phyloP scores from a whole-genome alignment of 23 red algal species.

The Rhodosorus marinus region DNA sequence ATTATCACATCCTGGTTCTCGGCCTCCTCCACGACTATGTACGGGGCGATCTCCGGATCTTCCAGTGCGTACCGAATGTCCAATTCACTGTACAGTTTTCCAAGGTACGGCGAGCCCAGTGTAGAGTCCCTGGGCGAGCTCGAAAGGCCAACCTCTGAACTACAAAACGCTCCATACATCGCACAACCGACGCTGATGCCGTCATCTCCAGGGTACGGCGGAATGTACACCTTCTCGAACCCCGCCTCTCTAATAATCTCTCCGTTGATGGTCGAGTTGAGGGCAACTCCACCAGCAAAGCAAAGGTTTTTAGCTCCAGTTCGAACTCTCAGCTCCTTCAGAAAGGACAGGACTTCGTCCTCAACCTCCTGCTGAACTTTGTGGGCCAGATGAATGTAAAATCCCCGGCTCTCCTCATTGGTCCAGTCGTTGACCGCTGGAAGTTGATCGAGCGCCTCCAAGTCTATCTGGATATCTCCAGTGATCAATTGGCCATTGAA shows the following conservation, averaged over 20 bases:
- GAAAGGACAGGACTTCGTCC: background rate
- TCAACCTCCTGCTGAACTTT: conserved; percentile 11
- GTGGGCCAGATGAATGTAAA: background rate
- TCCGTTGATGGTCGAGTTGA: conserved; percentile 50
- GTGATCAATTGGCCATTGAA: background rate
- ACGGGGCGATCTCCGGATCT: no score
- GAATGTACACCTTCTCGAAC: conserved; percentile 24
- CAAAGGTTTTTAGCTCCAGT: conserved; percentile 1
- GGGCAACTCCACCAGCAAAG: conserved; percentile 50
- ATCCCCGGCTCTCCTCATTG: background rate
- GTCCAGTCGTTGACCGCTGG: background rate
- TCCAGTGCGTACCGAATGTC: conserved; percentile 10
- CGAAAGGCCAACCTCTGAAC: background rate
- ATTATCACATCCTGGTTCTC: conserved; percentile 8
- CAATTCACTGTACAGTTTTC: conserved; percentile 11
- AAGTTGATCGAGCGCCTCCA: background rate
- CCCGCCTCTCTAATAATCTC: conserved; percentile 2
- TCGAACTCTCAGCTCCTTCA: background rate
- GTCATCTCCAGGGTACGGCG: conserved; percentile 75
- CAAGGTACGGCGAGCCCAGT: conserved; percentile 13
- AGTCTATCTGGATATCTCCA: background rate
- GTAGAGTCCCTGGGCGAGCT: background rate
- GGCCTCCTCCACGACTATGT: conserved; percentile 11
- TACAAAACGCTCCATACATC: conserved; percentile 15
- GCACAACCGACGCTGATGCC: conserved; percentile 79